phyloP scores from a whole-genome alignment of 805 yeast species.

The Wickerhamiella lipophila region DNA sequence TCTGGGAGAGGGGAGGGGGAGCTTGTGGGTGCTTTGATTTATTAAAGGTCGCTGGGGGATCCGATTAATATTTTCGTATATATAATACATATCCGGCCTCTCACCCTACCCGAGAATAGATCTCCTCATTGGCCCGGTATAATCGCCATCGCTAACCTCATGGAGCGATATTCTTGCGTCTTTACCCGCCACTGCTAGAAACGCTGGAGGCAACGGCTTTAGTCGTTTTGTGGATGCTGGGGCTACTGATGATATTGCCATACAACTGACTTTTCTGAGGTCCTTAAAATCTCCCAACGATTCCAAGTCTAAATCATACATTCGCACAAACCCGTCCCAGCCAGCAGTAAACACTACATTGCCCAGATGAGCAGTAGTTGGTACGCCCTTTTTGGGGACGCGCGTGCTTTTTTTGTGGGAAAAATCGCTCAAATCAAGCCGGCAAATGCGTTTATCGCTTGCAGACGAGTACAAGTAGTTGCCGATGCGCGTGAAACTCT shows the following conservation, averaged over 20 bases:
- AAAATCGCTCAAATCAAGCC: not conserved
- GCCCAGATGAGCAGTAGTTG: conserved; percentile 14
- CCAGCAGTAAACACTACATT: conserved; percentile 24
- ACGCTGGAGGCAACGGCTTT: conserved; percentile 15
- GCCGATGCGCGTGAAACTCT: conserved; percentile 21
- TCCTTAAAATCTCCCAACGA: not conserved
- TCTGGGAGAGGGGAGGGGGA: too few relatives aligned
- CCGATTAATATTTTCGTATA: too few relatives aligned
- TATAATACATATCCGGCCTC: too few relatives aligned
- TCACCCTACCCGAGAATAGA: not conserved
- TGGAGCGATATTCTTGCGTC: conserved; percentile 42
- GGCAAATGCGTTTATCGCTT: conserved; percentile 4
- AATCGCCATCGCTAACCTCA: conserved; percentile 8
- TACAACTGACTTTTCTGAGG: conserved; percentile 15
- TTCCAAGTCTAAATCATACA: conserved; percentile 15
- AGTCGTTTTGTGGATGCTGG: conserved; percentile 13
- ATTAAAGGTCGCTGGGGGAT: too few relatives aligned
- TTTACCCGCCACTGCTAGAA: conserved; percentile 40
- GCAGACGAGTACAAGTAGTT: conserved; percentile 2
- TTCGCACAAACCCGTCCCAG: conserved; percentile 32
- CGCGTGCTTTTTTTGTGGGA: not conserved
- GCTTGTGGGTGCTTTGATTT: too few relatives aligned
- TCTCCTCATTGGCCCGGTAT: not conserved
- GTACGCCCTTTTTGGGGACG: conserved; percentile 7
- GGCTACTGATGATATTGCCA: not conserved